Percentiles rank a stretch among this genome's conserved stretches.
phyloP scores from a whole-genome alignment of 2,329 filamentous ascomycete genomes.

The Stachybotrys chartarum region DNA sequence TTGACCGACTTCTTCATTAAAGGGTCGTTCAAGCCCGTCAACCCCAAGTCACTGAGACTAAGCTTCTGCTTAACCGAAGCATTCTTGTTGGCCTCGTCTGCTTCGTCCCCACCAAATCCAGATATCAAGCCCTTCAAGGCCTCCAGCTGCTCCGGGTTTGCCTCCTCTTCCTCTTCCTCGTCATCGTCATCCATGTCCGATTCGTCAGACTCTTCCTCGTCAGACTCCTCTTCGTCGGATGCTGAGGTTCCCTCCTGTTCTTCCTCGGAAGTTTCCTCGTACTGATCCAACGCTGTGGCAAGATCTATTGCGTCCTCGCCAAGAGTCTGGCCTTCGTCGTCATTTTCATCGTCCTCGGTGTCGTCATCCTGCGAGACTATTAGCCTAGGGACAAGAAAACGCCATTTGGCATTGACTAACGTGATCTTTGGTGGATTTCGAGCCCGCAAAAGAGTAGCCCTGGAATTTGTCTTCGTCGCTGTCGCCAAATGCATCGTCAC shows the following conservation, averaged over 20 bases:
- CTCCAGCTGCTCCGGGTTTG: conserved; percentile 50
- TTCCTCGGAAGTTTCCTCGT: conserved; percentile 41
- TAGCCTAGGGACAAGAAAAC: background rate
- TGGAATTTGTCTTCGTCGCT: conserved; percentile 83
- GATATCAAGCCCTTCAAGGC: conserved; percentile 64
- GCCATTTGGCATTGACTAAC: conserved; percentile 7
- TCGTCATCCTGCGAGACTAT: conserved; percentile 38
- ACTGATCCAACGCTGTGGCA: conserved; percentile 49
- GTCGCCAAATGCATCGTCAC: conserved; percentile 76
- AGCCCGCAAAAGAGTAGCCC: conserved; percentile 55
- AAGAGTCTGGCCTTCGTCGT: conserved; percentile 51
- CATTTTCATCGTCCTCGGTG: conserved; percentile 46
- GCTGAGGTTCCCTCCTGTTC: conserved; percentile 38
- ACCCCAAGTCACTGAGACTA: conserved; percentile 64
- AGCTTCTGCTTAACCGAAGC: conserved; percentile 56
- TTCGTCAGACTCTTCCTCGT: conserved; percentile 34
- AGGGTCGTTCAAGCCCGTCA: conserved; percentile 65
- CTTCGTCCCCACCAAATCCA: conserved; percentile 56
- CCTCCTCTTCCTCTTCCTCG: conserved; percentile 42
- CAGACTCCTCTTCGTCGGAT: conserved; percentile 32
- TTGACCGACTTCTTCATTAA: conserved; percentile 74
- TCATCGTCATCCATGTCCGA: conserved; percentile 40
- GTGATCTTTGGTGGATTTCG: conserved; percentile 26
- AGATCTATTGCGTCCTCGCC: conserved; percentile 54
- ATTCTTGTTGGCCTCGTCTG: conserved; percentile 31